A percentile compares a stretch with the other conserved stretches of the same genome.
These are phyloP conservation scores for Schizochytrium sp. DNA, from an alignment of 108 stramenopile species.

Conservation along the genomic window DNA sequence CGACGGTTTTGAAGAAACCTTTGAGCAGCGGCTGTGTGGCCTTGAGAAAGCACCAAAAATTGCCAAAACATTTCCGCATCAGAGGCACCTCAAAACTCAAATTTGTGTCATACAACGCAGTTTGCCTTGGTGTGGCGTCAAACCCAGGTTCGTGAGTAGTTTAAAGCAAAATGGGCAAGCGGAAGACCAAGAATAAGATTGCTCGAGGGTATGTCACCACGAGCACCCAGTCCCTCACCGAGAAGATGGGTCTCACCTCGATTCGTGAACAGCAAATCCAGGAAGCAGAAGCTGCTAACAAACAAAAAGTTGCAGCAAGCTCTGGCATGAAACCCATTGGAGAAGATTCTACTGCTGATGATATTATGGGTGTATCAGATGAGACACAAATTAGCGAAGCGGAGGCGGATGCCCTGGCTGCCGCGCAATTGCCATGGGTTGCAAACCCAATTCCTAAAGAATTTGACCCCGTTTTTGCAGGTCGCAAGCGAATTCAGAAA, in stretches of 20 bases:
- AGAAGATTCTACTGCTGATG: neutral
- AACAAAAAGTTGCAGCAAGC: neutral
- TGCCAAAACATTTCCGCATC: no score
- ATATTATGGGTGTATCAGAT: neutral
- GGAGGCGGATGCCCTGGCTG: neutral
- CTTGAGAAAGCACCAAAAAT: no score
- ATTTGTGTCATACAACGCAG: no score
- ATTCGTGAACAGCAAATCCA: neutral
- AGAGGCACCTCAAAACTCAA: no score
- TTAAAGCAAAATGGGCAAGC: constrained; percentile 16
- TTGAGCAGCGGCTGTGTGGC: no score
- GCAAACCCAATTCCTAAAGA: neutral
- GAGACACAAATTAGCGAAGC: neutral
- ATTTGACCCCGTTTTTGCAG: constrained; percentile 19
- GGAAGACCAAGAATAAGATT: constrained; percentile 3
- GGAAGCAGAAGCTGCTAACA: neutral
- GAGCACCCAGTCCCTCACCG: neutral
- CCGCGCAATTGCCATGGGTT: neutral
- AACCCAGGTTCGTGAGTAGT: no score
- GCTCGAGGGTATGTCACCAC: neutral
- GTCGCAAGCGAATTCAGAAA: constrained; percentile 37
- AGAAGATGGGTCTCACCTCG: neutral
- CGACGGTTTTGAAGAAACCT: no score
- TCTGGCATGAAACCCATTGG: neutral
- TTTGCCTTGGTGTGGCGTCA: no score